Evolutionary conservation across 257 asterid species (phyloP).

Genomic region (Parsonsia alboflavescens): DNA sequence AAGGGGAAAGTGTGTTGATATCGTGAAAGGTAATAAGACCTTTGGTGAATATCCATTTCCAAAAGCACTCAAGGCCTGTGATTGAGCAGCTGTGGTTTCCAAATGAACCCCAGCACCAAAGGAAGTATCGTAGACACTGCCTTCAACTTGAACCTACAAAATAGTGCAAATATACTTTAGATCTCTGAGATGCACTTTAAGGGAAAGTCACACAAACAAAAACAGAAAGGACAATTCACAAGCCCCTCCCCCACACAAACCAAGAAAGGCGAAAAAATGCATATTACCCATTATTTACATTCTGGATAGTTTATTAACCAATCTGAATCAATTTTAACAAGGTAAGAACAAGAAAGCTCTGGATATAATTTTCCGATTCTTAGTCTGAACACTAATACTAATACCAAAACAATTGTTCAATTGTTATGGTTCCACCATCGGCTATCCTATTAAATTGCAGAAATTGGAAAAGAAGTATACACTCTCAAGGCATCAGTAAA

Average conservation of each 20-base stretch:
- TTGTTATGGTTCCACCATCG: too few relatives aligned
- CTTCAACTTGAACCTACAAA: constrained; percentile 47
- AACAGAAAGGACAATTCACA: too few relatives aligned
- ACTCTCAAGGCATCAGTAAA: neutral
- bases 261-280: neutral
- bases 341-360: neutral
- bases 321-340: neutral
- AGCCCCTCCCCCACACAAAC: too few relatives aligned
- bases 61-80: constrained; percentile 16
- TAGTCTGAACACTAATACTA: neutral
- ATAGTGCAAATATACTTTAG: constrained; percentile 7
- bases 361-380: neutral
- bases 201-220: neutral
- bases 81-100: constrained; percentile 27
- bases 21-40: constrained; percentile 36
- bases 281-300: neutral
- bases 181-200: neutral
- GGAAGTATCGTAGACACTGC: constrained; percentile 29
- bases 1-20: constrained; percentile 8
- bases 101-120: constrained; percentile 19
- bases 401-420: neutral
- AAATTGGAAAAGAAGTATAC: neutral
- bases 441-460: neutral
- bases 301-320: neutral
- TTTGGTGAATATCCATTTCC: constrained; percentile 45